Base-by-base conservation (phyloP, 805 yeast species). In the Suhomyces xylopsoci region DNA sequence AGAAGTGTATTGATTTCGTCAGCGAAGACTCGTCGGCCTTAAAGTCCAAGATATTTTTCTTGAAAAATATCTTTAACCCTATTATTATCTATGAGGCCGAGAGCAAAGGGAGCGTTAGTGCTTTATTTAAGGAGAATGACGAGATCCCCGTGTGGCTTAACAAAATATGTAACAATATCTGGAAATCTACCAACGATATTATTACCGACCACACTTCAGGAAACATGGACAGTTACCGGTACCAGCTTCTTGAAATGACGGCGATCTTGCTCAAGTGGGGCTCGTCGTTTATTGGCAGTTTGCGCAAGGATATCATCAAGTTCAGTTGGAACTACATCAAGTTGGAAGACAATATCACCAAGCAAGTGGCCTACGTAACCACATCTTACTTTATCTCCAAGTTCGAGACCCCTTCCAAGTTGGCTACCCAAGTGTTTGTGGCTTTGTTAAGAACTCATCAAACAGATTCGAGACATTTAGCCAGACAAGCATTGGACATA, bases 321-420 rank as follows among this genome's bases (percentile, higher is more conserved):
- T 94, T 91, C 71, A 88, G 91, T 60, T 94, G 99, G 99, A 88
- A 89, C 59, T 88, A 85, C 62, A 86, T 94, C 63, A 90, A 90
- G 59, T 73, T 92, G 30, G 97, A 92, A 56, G 99, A 94, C 64
- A 81, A 85, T 49, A 81, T 91, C 48, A 83, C 96, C 24, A 94
- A 94, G 64, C 96, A 92, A 60, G 89, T 94, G 3, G 97, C 98
- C 0, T 92, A 93, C 65, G 89, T 91, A 30, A 83, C 92, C 0
- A 91, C 96, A 2, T 81, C 96, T 0, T 83, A 84, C 64, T 94
- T 93, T 67, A 91, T 94, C 54, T 81, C 90, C 0, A 87, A 87
- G 0, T 94, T 84, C 63, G 97, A 91, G 45, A 90, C 97, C 0
- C 96, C 97, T 7, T 79, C 88, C 0, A 88, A 90, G 62, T 81